phyloP scores from a whole-genome alignment of 345 rosid genomes.

The Ricinus communis region DNA sequence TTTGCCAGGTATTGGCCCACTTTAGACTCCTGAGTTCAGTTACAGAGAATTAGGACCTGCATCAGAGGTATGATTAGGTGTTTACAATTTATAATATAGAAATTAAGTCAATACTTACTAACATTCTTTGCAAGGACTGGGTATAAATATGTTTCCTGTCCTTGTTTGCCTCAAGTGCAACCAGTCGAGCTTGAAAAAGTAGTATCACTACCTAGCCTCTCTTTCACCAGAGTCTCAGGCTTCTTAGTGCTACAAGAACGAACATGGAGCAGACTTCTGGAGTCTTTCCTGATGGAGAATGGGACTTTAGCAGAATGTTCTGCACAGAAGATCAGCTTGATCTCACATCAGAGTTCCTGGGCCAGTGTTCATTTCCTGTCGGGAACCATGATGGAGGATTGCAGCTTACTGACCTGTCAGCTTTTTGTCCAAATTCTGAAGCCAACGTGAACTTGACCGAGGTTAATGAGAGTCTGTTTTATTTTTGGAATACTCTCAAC shows the following conservation, averaged over 20 bases:
- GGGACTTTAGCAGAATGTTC: constrained; percentile 48
- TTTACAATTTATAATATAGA: constrained; percentile 21
- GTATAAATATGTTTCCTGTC: constrained; percentile 39
- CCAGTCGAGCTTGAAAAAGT: constrained; percentile 11
- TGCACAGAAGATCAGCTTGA: constrained; percentile 36
- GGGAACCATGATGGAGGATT: constrained; percentile 19
- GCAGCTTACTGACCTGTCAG: constrained; percentile 14
- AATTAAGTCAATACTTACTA: constrained; percentile 42
- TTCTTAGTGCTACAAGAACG: background rate
- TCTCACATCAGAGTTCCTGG: constrained; percentile 25
- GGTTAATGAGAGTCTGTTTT: constrained; percentile 25
- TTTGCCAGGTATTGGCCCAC: constrained; percentile 47
- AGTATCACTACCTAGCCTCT: background rate
- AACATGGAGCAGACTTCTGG: constrained; percentile 39
- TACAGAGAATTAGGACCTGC: constrained; percentile 38
- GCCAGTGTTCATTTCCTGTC: constrained; percentile 33
- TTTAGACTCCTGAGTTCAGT: constrained; percentile 46
- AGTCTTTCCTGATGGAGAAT: constrained; percentile 47
- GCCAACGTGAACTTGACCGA: constrained; percentile 24
- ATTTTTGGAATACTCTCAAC: constrained; percentile 23
- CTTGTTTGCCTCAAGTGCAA: constrained; percentile 27
- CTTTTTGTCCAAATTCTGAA: constrained; percentile 30
- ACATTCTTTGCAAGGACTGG: constrained; percentile 20
- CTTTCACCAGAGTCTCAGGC: background rate
- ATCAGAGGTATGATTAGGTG: constrained; percentile 31